Conservation (phyloP, 768 basidiomycete genomes). For the Tricholoma matsutake region DNA sequence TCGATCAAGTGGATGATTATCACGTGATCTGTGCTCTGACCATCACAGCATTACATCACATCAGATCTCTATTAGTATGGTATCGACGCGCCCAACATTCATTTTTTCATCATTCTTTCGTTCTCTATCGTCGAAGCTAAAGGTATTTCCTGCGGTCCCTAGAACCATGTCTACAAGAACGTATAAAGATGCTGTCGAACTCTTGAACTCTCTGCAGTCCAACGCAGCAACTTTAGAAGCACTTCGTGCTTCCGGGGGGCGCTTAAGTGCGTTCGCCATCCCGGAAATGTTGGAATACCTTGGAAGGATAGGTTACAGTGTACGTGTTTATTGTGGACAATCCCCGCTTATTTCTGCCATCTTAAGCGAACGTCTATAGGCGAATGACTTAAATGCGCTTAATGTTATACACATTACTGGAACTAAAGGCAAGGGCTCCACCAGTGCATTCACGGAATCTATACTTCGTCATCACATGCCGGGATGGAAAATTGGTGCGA, state of each 20-base stretch:
- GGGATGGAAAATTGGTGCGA: constrained; percentile 77
- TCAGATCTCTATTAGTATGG: background rate
- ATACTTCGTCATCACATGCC: constrained; percentile 77
- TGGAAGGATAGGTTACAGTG: constrained; percentile 79
- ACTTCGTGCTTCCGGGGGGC: constrained; percentile 68
- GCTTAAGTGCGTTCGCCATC: constrained; percentile 61
- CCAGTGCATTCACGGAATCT: constrained; percentile 89
- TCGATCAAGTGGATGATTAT: too few relatives aligned
- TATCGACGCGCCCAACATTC: constrained; percentile 7
- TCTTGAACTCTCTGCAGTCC: constrained; percentile 79
- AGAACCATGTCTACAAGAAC: constrained; percentile 58
- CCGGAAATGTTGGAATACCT: constrained; percentile 92
- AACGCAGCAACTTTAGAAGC: constrained; percentile 93
- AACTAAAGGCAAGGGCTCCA: constrained; percentile 98
- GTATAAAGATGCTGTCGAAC: constrained; percentile 71
- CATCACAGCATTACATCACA: background rate
- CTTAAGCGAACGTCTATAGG: constrained; percentile 40
- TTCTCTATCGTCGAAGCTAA: constrained; percentile 5
- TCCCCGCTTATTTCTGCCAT: constrained; percentile 1
- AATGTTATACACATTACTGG: constrained; percentile 97
- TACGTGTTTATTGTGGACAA: constrained; percentile 35
- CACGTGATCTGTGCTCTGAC: background rate
- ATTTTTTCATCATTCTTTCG: constrained; percentile 15
- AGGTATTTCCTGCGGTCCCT: background rate
- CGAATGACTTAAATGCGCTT: constrained; percentile 77